Base-by-base conservation (phyloP, 495 filamentous ascomycete genomes). In the Corynascus novoguineensis region DNA sequence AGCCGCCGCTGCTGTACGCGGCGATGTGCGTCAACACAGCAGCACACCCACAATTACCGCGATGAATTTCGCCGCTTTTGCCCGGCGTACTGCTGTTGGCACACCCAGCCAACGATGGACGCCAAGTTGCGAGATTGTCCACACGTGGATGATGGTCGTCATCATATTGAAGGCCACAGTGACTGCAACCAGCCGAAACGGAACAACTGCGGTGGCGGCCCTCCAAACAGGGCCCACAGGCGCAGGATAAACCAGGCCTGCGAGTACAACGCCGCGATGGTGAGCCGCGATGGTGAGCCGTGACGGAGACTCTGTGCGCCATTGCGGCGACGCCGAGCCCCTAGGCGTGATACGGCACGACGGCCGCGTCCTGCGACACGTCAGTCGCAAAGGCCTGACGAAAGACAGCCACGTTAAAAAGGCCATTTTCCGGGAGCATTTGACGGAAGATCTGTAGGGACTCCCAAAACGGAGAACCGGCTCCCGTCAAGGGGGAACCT, bases 201-300 rank as follows among this genome's bases (percentile, higher is more conserved):
- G 87, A 11, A 81, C 3, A 0, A 59, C 63, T 15, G 80, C 70
- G 49, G 87, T 74, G 3, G 63, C 21, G 17, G 63, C 62, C 10
- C 75, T 74, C n/a, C 70, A 63, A 68, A 61, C 9, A 53, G 49
- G 42, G 25, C 67, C 73, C 61, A 84, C 41, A 60, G 77, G 72
- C 45, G 71, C 76, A 78, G 72, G 58, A 90, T 81, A 14, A 86
- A 81, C 44, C 81, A 78, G 9, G 87, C 79, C 64, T 96, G 91
- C n/a, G 91, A 58, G 19, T 86, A 76, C 14, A 96, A 75, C 3
- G 89, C 90, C 0, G 71, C 52, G 59, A 87, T 76, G 49, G 91
- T 77, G 51, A 77, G 80, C 24, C 27, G 84, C 71, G n/a, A 90
- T 69, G 1, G 91, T n/a, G n/a, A n/a, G 82, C 61, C 28, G 85